These are phyloP conservation scores for Casaregolazyma lundiana DNA, from an alignment of 1,139 yeast genomes.

Conservation along the genomic window DNA sequence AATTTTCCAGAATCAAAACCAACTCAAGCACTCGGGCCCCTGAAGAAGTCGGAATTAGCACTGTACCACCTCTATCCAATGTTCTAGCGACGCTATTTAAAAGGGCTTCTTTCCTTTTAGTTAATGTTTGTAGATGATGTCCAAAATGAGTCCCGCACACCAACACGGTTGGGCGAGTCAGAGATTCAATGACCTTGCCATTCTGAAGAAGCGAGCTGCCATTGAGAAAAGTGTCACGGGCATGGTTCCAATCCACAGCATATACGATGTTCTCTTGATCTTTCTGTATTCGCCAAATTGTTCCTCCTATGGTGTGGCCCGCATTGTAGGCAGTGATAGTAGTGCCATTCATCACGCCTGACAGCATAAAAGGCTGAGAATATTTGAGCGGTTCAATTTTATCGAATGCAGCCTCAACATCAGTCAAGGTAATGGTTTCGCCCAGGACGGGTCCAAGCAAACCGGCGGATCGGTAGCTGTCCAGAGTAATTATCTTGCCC, in stretches of 20 bases:
- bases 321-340: slow-evolving; percentile 80
- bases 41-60: slow-evolving; percentile 76
- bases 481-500: slow-evolving; percentile 82
- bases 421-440: slow-evolving; percentile 61
- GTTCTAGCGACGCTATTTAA: slow-evolving; percentile 65
- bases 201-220: slow-evolving; percentile 60
- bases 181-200: slow-evolving; percentile 56
- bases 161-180: slow-evolving; percentile 77
- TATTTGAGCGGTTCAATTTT: slow-evolving; percentile 64
- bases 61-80: slow-evolving; percentile 67
- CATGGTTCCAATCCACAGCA: slow-evolving; percentile 95
- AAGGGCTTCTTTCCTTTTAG: slow-evolving; percentile 51
- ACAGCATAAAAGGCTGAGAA: slow-evolving; percentile 55
- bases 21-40: slow-evolving; percentile 81
- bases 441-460: slow-evolving; percentile 65
- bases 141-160: slow-evolving; percentile 76
- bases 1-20: slow-evolving; percentile 62
- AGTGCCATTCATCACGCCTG: slow-evolving; percentile 52
- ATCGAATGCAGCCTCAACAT: slow-evolving; percentile 77
- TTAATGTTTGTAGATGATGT: slow-evolving; percentile 54
- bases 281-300: slow-evolving; percentile 73
- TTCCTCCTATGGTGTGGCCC: slow-evolving; percentile 92
- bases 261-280: slow-evolving; percentile 75
- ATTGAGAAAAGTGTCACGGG: slow-evolving; percentile 77
- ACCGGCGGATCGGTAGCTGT: slow-evolving; percentile 68